Percentiles rank a stretch among this genome's conserved stretches.
phyloP scores from a whole-genome alignment of 2,329 filamentous ascomycete genomes.

The Xylariaceae sp. region DNA sequence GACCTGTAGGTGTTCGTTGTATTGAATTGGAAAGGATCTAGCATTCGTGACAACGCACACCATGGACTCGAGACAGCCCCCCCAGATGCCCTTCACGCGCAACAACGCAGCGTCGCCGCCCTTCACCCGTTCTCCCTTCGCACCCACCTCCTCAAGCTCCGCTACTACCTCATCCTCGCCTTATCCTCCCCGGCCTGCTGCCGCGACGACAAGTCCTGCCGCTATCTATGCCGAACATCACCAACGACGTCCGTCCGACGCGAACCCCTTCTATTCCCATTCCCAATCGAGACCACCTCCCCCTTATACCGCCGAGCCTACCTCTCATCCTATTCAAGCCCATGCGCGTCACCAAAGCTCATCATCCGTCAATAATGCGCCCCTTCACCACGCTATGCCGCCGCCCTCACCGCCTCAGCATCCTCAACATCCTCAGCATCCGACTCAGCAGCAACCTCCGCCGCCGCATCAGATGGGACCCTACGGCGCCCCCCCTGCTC shows the following conservation, averaged over 20 bases:
- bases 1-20: no score
- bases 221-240: constrained; percentile 33
- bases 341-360: constrained; percentile 43
- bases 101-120: constrained; percentile 36
- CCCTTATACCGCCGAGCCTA: constrained; percentile 37
- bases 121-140: constrained; percentile 36
- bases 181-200: constrained; percentile 38
- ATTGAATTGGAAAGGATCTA: no score
- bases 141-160: constrained; percentile 17
- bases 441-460: constrained; percentile 31
- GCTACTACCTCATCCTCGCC: constrained; percentile 27
- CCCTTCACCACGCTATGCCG: constrained; percentile 39
- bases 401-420: constrained; percentile 38
- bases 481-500: constrained; percentile 37
- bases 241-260: constrained; percentile 40
- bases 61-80: constrained; percentile 40
- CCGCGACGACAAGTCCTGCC: constrained; percentile 37
- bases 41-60: background rate
- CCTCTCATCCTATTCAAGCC: constrained; percentile 37
- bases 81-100: constrained; percentile 38
- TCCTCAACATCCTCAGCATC: constrained; percentile 38
- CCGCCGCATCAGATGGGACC: constrained; percentile 39
- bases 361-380: constrained; percentile 38
- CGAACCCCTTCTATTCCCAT: constrained; percentile 40
- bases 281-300: constrained; percentile 38